A percentile compares a stretch with the other conserved stretches of the same genome.
Conservation (phyloP, 306 rosid species). For the Cicer arietinum region DNA sequence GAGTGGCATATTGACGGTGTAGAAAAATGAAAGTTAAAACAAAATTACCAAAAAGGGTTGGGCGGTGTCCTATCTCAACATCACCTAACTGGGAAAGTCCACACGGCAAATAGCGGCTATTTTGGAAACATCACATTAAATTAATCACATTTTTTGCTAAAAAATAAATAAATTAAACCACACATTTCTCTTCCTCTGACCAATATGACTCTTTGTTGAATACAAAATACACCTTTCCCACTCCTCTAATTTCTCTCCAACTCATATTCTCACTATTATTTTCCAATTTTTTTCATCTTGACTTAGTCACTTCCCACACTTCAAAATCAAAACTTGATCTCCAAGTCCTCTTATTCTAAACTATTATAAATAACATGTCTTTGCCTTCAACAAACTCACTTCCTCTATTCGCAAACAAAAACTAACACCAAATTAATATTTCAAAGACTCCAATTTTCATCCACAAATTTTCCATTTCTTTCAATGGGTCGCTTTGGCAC, state of each 20-base stretch:
- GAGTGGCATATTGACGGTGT: conserved; percentile 47
- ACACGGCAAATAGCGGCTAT: conserved; percentile 43
- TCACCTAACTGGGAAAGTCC: conserved; percentile 45
- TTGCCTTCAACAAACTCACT: neutral
- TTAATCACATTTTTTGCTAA: too few relatives aligned
- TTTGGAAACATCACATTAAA: neutral
- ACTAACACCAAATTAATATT: neutral
- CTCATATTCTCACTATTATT: neutral
- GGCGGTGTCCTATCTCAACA: conserved; percentile 46
- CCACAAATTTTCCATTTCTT: neutral
- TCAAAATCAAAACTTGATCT: conserved; percentile 46
- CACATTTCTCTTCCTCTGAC: conserved; percentile 21
- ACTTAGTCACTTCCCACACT: conserved; percentile 33
- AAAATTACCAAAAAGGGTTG: conserved; percentile 36
- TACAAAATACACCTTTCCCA: conserved; percentile 1
- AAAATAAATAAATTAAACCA: neutral
- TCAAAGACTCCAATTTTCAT: neutral
- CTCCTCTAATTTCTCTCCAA: neutral
- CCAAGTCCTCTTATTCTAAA: conserved; percentile 41
- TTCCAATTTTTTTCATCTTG: conserved; percentile 34
- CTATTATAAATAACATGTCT: conserved; percentile 36
- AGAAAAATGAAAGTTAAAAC: neutral
- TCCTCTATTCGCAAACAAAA: neutral
- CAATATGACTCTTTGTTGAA: neutral
- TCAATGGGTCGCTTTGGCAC: conserved; percentile 60